Conservation (phyloP, 2,329 filamentous ascomycete species). For the Bipolaris zeicola region DNA sequence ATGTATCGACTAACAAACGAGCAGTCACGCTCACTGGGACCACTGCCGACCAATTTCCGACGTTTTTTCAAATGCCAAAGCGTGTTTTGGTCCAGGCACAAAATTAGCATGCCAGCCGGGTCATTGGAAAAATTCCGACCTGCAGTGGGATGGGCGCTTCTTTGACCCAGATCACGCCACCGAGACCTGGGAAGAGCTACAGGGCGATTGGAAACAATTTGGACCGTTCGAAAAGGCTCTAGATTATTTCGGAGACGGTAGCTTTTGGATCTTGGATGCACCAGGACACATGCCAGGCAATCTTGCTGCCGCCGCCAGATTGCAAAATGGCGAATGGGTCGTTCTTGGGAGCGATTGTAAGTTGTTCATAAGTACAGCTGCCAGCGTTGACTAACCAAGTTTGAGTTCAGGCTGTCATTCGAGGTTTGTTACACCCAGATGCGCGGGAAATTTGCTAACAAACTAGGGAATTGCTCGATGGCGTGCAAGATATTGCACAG, state of each 20-base stretch:
- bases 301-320: conserved; percentile 43
- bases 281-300: conserved; percentile 49
- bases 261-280: conserved; percentile 48
- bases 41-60: conserved; percentile 38
- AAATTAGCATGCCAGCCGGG: conserved; percentile 38
- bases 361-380: neutral
- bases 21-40: conserved; percentile 44
- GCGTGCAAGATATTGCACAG: conserved; percentile 33
- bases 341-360: conserved; percentile 42
- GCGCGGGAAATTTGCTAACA: conserved; percentile 4
- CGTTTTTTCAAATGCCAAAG: conserved; percentile 38
- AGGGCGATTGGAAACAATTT: conserved; percentile 39
- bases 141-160: conserved; percentile 44
- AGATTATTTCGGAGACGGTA: conserved; percentile 49
- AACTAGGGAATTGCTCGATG: conserved; percentile 36
- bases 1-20: neutral
- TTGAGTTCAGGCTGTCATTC: conserved; percentile 32
- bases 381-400: neutral
- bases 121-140: conserved; percentile 29
- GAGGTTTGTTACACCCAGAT: conserved; percentile 20
- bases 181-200: conserved; percentile 36
- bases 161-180: conserved; percentile 40
- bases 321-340: conserved; percentile 37
- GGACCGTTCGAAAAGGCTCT: conserved; percentile 45
- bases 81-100: conserved; percentile 40